Conservation (phyloP, 257 asterid species). For the Linderniella brevidens region DNA sequence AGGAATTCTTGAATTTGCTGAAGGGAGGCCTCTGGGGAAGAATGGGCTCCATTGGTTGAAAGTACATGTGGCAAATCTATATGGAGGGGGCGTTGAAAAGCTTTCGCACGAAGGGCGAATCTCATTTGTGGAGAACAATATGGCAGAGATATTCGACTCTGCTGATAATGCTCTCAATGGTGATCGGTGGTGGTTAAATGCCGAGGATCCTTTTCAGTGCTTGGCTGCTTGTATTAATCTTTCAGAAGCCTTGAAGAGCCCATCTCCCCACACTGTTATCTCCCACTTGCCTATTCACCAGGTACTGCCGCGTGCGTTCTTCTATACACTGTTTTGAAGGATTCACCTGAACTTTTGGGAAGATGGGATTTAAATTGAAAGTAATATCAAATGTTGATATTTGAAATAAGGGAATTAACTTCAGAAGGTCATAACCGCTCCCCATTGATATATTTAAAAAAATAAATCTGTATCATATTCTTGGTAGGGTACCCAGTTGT, state of each 20-base stretch:
- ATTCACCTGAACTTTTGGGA: neutral
- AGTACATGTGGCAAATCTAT: slow-evolving; percentile 82
- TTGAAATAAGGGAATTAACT: too few species aligned
- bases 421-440: too few species aligned
- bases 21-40: slow-evolving; percentile 75
- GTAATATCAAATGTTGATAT: too few species aligned
- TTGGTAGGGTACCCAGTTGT: too few species aligned
- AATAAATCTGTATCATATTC: too few species aligned
- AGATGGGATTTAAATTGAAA: too few species aligned
- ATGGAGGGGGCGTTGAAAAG: slow-evolving; percentile 80
- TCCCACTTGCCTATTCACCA: slow-evolving; percentile 92
- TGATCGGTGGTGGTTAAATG: slow-evolving; percentile 83
- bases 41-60: slow-evolving; percentile 82
- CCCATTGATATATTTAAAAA: too few species aligned
- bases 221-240: slow-evolving; percentile 83
- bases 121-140: slow-evolving; percentile 64
- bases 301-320: slow-evolving; percentile 18
- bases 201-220: slow-evolving; percentile 96
- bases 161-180: slow-evolving; percentile 72
- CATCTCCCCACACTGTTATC: slow-evolving; percentile 65
- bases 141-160: slow-evolving; percentile 68
- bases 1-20: slow-evolving; percentile 93
- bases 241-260: slow-evolving; percentile 71
- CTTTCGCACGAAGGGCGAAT: slow-evolving; percentile 75
- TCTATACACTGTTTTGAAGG: neutral